Evolutionary conservation across 2,329 filamentous ascomycete species (phyloP).

Genomic region (Septoria linicola): DNA sequence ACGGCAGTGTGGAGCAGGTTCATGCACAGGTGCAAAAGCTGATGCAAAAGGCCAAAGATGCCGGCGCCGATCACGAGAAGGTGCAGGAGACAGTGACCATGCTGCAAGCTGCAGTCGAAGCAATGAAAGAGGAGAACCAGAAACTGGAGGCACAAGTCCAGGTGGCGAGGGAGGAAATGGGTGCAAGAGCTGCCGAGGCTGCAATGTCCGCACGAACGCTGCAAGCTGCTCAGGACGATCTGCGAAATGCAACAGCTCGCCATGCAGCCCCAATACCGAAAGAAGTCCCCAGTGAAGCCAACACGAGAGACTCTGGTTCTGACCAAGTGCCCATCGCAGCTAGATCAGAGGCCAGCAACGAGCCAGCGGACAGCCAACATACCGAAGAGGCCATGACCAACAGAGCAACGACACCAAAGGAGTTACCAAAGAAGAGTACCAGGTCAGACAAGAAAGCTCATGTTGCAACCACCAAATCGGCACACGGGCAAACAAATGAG

Average conservation of each 20-base stretch:
- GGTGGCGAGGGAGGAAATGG: constrained; percentile 12
- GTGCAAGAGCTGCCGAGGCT: neutral
- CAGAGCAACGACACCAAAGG: no score
- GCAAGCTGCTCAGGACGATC: neutral
- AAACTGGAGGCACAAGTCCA: constrained; percentile 19
- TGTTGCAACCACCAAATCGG: no score
- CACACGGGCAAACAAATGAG: no score
- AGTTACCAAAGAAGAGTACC: no score
- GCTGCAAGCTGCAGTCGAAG: constrained; percentile 25
- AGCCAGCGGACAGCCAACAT: no score
- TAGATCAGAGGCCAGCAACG: neutral
- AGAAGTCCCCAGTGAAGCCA: no score
- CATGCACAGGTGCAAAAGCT: constrained; percentile 19
- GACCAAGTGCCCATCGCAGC: neutral
- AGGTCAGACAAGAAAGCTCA: no score
- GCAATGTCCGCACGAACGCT: neutral
- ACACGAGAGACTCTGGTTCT: no score
- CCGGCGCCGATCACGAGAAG: constrained; percentile 16
- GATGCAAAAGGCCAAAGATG: constrained; percentile 18
- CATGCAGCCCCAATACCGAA: neutral
- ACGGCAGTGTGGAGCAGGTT: constrained; percentile 20
- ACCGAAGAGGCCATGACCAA: no score
- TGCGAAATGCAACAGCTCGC: neutral
- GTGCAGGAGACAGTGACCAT: constrained; percentile 20
- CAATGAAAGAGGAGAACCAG: constrained; percentile 24